Percentiles rank a stretch among this genome's conserved stretches.
Conservation (phyloP, 2,329 filamentous ascomycete species). For the Aspergillus eucalypticola region DNA sequence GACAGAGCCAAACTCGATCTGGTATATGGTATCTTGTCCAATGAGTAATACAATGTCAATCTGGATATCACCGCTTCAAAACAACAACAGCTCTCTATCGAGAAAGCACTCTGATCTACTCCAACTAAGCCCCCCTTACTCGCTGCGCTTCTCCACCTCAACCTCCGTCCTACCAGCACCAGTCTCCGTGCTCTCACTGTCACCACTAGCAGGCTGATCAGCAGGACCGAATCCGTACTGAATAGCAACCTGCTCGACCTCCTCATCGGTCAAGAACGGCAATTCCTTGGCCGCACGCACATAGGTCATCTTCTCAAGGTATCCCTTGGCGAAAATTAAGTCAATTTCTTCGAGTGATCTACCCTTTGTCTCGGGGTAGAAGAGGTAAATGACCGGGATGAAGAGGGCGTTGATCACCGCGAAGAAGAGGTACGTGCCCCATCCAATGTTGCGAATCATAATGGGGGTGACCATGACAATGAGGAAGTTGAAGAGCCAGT, state of each 20-base stretch:
- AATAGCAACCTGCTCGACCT: background rate
- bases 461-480: conserved; percentile 51
- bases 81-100: no score
- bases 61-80: no score
- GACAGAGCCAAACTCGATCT: no score
- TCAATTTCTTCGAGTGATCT: conserved; percentile 45
- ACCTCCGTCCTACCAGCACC: no score
- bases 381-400: conserved; percentile 53
- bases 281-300: background rate
- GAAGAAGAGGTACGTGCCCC: conserved; percentile 47
- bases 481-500: conserved; percentile 58
- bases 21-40: no score
- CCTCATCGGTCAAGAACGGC: background rate
- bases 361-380: conserved; percentile 51
- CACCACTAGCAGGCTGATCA: background rate
- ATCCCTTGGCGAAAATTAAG: conserved; percentile 43
- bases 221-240: background rate
- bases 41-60: no score
- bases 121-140: no score
- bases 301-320: conserved; percentile 31
- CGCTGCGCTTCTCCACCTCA: no score
- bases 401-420: conserved; percentile 42
- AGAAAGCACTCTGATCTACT: no score
- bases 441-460: conserved; percentile 34
- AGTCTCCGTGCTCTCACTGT: background rate